Evolutionary conservation across 2,329 filamentous ascomycete genomes (phyloP).

Genomic region (Beauveria pseudobassiana): DNA sequence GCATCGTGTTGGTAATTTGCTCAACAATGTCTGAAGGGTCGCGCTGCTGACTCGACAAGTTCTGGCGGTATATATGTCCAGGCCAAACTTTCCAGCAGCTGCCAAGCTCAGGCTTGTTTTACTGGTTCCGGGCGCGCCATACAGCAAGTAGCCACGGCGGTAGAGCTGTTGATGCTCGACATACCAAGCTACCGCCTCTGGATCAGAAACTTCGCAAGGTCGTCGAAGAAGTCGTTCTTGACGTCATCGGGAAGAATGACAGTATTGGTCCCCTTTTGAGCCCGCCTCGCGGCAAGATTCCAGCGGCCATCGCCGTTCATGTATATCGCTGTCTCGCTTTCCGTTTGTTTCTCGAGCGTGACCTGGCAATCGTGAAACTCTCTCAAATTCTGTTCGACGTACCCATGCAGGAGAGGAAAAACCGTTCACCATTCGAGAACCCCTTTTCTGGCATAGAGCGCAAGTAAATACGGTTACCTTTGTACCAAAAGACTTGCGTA

Average conservation of each 20-base stretch:
- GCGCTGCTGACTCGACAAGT: slow-evolving; percentile 24
- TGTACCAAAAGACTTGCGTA: too few species aligned
- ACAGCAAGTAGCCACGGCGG: slow-evolving; percentile 30
- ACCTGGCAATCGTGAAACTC: too few species aligned
- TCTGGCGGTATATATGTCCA: slow-evolving; percentile 30
- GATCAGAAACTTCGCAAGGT: slow-evolving; percentile 31
- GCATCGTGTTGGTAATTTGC: slow-evolving; percentile 25
- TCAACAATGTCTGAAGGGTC: too few species aligned
- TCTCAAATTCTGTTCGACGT: too few species aligned
- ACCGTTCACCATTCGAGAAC: too few species aligned
- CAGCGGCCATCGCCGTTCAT: too few species aligned
- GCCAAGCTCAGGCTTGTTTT: slow-evolving; percentile 32
- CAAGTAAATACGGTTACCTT: too few species aligned
- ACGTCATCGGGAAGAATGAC: slow-evolving; percentile 14
- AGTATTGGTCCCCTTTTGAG: neutral
- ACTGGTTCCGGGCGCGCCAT: slow-evolving; percentile 31
- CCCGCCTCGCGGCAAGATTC: too few species aligned
- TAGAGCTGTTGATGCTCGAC: slow-evolving; percentile 24
- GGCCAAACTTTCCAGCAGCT: slow-evolving; percentile 26
- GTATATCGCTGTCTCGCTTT: too few species aligned
- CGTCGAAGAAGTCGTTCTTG: slow-evolving; percentile 20
- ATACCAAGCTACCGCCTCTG: slow-evolving; percentile 23
- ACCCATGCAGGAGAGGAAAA: too few species aligned
- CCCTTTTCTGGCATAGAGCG: too few species aligned
- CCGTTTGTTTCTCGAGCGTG: too few species aligned